Evolutionary conservation across 352 stramenopile genomes (phyloP).

Genomic region (Globisporangium echinulatum): DNA sequence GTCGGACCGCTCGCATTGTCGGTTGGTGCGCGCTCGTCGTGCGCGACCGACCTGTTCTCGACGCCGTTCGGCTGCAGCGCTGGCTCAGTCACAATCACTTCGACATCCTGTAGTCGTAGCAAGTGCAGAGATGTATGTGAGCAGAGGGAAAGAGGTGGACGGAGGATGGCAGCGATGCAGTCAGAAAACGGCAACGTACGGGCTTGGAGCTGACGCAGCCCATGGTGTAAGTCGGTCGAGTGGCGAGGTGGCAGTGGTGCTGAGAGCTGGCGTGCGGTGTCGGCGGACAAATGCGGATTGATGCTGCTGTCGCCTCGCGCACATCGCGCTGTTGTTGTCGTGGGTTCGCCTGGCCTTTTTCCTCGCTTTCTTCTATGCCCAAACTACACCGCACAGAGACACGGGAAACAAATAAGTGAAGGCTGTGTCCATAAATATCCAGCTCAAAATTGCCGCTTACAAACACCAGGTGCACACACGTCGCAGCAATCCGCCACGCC

Average conservation of each 20-base stretch:
- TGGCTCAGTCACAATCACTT: slow-evolving; percentile 25
- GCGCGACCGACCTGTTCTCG: slow-evolving; percentile 21
- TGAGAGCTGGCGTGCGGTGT: slow-evolving; percentile 10
- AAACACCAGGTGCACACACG: slow-evolving; percentile 7
- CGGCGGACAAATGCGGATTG: slow-evolving; percentile 10
- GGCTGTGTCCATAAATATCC: slow-evolving; percentile 2
- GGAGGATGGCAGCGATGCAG: background rate
- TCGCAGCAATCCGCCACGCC: slow-evolving; percentile 7
- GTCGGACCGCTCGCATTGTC: slow-evolving; percentile 12
- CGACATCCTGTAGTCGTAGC: slow-evolving; percentile 21
- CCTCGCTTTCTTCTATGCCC: background rate
- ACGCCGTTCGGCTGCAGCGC: slow-evolving; percentile 24
- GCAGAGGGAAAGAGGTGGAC: too few species aligned
- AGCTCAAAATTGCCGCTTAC: slow-evolving; percentile 3
- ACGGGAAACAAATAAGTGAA: too few species aligned
- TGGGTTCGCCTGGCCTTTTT: background rate
- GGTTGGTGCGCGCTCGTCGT: slow-evolving; percentile 15
- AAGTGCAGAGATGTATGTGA: background rate
- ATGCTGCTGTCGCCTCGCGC: background rate
- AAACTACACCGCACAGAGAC: too few species aligned
- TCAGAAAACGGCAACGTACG: slow-evolving; percentile 19
- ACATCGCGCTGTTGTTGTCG: background rate
- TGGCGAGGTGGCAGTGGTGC: slow-evolving; percentile 1
- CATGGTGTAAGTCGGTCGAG: slow-evolving; percentile 22
- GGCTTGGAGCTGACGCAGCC: slow-evolving; percentile 73